Base-by-base conservation (phyloP, 2,329 filamentous ascomycete species). In the Atkinsonella hypoxylon region DNA sequence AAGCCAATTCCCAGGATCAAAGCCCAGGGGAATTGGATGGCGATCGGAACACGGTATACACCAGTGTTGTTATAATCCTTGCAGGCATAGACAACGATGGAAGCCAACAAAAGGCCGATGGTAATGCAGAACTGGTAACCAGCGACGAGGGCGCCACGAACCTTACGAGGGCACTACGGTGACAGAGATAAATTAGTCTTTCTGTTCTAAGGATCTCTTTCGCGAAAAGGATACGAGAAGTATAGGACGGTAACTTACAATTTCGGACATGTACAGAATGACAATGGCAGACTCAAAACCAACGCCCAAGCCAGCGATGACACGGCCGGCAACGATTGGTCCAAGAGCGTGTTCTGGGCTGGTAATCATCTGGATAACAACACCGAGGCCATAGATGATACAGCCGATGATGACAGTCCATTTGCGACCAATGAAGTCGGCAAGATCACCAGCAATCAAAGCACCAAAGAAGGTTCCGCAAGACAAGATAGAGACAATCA, bases 251-350 rank as follows among this genome's bases (percentile, higher is more conserved):
- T 8, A 6, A 68, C 65, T 72, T 67, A 74, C 74, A 63, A 90
- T 87, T 70, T 90, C 87, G 46, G 83, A 88, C 87, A 93, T 91
- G 78, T 93, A 90, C 54, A 89, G 74, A 62, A 89, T 87, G 67
- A 89, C 82, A 60, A 89, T 82, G 60, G 86, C 84, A 9, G 84
- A 88, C 58, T 87, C 84, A 64, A 89, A 89, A 62, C 86, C 87
- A 60, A 89, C 85, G 74, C 87, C 87, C 51, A 89, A 65, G 65
- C 87, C 87, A 45, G 85, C 82, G 59, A 91, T 69, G 52, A 89
- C 70, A 75, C 86, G 85, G 64, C 87, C 87, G 52, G 79, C 77
- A 20, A 87, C 82, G 53, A 89, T 80, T 54, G 81, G 72, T 51
- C 74, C 79, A 12, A 85, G 70, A 38, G 74, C 71, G 49, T 72